Conservation (phyloP, 306 rosid genomes). For the Herpetospermum pedunculosum region DNA sequence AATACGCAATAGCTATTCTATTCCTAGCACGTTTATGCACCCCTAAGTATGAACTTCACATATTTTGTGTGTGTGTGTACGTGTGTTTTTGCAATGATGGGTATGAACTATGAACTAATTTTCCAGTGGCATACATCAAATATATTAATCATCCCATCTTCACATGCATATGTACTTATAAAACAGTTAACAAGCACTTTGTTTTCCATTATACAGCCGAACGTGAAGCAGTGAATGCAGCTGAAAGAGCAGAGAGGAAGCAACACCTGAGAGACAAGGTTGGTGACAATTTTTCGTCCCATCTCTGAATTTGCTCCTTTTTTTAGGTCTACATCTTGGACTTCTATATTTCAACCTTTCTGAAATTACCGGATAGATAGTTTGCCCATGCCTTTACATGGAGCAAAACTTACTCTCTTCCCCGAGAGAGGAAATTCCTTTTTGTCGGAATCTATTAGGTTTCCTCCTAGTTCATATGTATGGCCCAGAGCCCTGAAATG, state of each 20-base stretch:
- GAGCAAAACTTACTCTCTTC: background rate
- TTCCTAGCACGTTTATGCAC: background rate
- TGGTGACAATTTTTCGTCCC: conserved; percentile 9
- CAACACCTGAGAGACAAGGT: conserved; percentile 73
- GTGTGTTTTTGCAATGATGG: background rate
- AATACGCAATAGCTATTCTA: background rate
- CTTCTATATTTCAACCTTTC: background rate
- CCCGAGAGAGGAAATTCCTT: background rate
- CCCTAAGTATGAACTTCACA: background rate
- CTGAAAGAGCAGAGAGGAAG: conserved; percentile 91
- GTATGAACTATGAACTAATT: background rate
- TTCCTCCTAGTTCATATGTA: background rate
- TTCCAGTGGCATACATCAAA: background rate
- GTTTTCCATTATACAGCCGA: conserved; percentile 42
- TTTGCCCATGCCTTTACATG: background rate
- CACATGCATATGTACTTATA: background rate
- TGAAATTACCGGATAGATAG: background rate
- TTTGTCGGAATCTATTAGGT: background rate
- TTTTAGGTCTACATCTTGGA: background rate
- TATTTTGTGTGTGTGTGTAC: no score
- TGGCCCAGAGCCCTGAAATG: background rate
- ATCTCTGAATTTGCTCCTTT: background rate
- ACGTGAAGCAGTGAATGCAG: conserved; percentile 85
- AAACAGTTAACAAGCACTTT: background rate
- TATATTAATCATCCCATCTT: background rate